phyloP scores from a whole-genome alignment of 2,329 filamentous ascomycete genomes.

The Mycosphaerelloides madeirae region DNA sequence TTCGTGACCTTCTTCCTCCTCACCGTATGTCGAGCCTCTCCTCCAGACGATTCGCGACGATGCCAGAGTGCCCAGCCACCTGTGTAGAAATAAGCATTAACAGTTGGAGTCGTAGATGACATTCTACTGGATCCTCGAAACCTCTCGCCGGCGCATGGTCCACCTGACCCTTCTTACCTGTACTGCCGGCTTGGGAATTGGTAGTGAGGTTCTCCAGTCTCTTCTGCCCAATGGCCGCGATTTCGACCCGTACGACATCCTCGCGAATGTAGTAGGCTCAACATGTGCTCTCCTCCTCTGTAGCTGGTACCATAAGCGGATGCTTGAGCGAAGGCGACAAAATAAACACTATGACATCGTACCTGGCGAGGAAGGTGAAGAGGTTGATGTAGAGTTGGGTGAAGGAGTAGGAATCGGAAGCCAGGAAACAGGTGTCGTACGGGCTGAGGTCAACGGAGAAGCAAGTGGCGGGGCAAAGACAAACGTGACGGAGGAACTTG shows the following conservation, averaged over 20 bases:
- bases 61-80: no score
- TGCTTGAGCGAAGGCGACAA: slow-evolving; percentile 80
- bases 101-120: slow-evolving; percentile 12
- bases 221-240: slow-evolving; percentile 58
- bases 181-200: slow-evolving; percentile 66
- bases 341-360: slow-evolving; percentile 68
- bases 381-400: slow-evolving; percentile 71
- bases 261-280: slow-evolving; percentile 81
- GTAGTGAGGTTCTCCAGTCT: slow-evolving; percentile 70
- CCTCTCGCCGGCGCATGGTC: slow-evolving; percentile 74
- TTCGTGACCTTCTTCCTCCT: slow-evolving; percentile 84
- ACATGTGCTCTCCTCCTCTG: slow-evolving; percentile 66
- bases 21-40: slow-evolving; percentile 49
- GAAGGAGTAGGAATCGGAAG: slow-evolving; percentile 42
- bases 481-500: slow-evolving; percentile 72
- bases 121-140: slow-evolving; percentile 98
- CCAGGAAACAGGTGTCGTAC: slow-evolving; percentile 32
- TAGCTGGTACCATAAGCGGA: slow-evolving; percentile 89
- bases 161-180: slow-evolving; percentile 79
- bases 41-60: not conserved
- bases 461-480: slow-evolving; percentile 42
- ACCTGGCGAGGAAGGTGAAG: slow-evolving; percentile 49
- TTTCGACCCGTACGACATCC: slow-evolving; percentile 78
- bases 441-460: slow-evolving; percentile 18
- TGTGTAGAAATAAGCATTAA: no score